Evolutionary conservation across 495 filamentous ascomycete genomes (phyloP).

Genomic region (Cenococcum geophilum): DNA sequence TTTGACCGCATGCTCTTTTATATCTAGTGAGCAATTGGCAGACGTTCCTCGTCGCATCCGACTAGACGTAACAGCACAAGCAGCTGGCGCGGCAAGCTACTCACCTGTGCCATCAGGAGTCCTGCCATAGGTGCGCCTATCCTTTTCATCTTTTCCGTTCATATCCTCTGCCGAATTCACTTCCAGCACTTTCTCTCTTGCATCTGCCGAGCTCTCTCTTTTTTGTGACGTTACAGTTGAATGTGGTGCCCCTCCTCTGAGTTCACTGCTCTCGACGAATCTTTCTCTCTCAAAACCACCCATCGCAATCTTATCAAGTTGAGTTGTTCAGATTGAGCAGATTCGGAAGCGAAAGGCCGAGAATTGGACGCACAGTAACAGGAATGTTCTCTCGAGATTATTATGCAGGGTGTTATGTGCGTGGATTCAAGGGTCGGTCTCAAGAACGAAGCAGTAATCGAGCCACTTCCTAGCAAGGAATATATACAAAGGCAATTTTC

Average conservation of each 20-base stretch:
- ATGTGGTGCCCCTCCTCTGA: neutral
- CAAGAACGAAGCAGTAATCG: neutral
- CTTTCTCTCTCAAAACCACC: neutral
- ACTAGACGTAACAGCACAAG: neutral
- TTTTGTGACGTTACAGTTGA: slow-evolving; percentile 10
- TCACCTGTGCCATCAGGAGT: slow-evolving; percentile 85
- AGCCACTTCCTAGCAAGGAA: neutral
- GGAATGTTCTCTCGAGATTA: neutral
- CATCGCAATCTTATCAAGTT: neutral
- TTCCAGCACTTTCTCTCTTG: slow-evolving; percentile 21
- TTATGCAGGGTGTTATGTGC: no score
- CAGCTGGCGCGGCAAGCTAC: slow-evolving; percentile 30
- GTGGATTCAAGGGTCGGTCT: neutral
- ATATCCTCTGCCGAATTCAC: slow-evolving; percentile 37
- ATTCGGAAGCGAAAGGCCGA: neutral
- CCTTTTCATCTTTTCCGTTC: slow-evolving; percentile 47
- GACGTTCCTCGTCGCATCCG: neutral
- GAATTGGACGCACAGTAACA: neutral
- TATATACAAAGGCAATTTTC: neutral
- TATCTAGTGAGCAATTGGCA: neutral
- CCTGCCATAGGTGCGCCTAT: slow-evolving; percentile 78
- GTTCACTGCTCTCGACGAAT: neutral
- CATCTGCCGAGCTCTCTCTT: slow-evolving; percentile 13
- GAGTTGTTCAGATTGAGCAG: neutral
- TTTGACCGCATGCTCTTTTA: neutral